Evolutionary conservation across 1,139 yeast species (phyloP), one percentile per base, ranked within the genome.

Genomic region (Saccharomyces hybrid): DNA sequence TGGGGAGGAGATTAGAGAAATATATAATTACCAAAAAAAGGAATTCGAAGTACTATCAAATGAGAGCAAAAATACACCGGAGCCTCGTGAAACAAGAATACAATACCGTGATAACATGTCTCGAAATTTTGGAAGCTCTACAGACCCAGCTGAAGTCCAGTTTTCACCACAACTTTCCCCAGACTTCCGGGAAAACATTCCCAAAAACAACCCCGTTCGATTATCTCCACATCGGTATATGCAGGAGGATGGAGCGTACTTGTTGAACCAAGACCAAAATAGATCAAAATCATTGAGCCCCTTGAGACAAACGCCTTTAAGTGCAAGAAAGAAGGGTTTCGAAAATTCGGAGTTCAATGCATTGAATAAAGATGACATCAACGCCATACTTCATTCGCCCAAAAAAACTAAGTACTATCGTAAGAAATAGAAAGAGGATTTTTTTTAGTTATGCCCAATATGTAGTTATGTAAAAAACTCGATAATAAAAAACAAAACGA

Each of bases 1-100:
- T 14, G 71, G 72, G 8, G 64, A 61, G 5, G 28, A 57, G 5
- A 52, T 64, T 16, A 60, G 55, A 9, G 69, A 68, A 48, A 54
- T 51, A 23, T 68, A 55, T 52, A 64, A 66, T 54, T 56, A 59
- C 6, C 14, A 48, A 4, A 64, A 53, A 27, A 47, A 57, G 16
- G 55, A 57, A 32, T 68, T 68, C 52, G 69, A 67, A 52, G 62
- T 9, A 38, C 3, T 38, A 1, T 3, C 44, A 11, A 4, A 11
- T 14, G 25, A 38, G n/a, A 5, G 7, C 4, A 3, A 38, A 9
- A 19, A 58, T 26, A 50, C 55, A 11, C 38, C 48, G n/a, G 52
- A 46, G 19, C 31, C 53, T 27, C 19, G 9, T 3, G 14, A 13
- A 16, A 19, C 46, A 16, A 16, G 28, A 38, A 28, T 27, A 26